Evolutionary conservation across 345 rosid species (phyloP), one percentile per base, ranked within the genome.

Genomic region (Trapa bicornis): DNA sequence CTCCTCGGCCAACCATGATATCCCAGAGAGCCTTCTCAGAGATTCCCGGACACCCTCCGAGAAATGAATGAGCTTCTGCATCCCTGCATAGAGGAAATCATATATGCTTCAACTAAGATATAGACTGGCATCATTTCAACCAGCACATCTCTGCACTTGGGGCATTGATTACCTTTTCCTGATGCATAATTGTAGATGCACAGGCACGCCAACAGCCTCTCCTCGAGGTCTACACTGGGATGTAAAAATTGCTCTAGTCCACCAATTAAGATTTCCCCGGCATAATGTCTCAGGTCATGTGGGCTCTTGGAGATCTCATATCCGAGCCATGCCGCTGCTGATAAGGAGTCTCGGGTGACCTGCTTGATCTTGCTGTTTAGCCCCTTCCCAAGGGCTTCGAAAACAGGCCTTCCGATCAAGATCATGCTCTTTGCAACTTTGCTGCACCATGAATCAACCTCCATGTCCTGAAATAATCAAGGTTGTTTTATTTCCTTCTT

Each of bases 1-100:
- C 72, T 92, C 98, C 73, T 92, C 97, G 41, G 98, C 98, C 91
- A 89, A 88, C 98, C 98, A 89, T 11, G 87, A 84, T 69, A 89
- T 87, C 73, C 80, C 69, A 17, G 98, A 89, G 78, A 92, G 86
- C 36, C 98, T 87, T 74, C 96, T 81, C 54, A 92, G 74, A 36
- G 97, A 92, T 68, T 89, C 96, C 56, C 98, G 72, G 42, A 86
- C 90, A 48, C 96, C 97, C 80, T 89, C 94, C 0, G 97, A 89
- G 74, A 90, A 88, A 72, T 82, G 78, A 61, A 85, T 68, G 7
- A 92, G 80, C 74, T 84, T 92, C 75, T 89, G 89, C 88, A 86
- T 83, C 61, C 97, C 98, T 92, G 67, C 48, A 71, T 41, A 33
- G 38, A 50, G 69, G 58, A 37, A 15, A 65, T 42, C 33, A 22